Evolutionary conservation across 139 green algal genomes (phyloP), one percentile per base, ranked within the genome.

Genomic region (Micromonas pusilla): DNA sequence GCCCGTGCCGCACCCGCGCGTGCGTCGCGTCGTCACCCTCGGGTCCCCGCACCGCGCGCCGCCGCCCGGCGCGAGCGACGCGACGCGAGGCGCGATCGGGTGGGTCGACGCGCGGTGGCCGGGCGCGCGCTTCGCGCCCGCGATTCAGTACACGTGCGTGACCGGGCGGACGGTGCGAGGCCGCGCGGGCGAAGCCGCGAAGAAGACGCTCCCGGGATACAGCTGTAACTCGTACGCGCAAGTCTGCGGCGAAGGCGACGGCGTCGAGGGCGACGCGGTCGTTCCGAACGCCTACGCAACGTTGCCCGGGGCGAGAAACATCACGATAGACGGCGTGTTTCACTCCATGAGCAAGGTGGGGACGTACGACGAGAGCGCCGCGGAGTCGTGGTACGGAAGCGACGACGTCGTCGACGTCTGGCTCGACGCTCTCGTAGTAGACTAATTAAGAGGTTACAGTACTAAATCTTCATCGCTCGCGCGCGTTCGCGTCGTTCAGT

Each of bases 281-380:
- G 90, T 94, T 26, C 90, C 90, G 21, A 72, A 90, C 60, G 2
- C n/a, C 65, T 80, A 39, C 53, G 86, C 85, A 1, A 72, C 89
- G 73, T 78, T 91, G 57, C 72, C 76, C 9, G 70, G 87, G 0
- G 86, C 88, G 0, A 63, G 84, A 36, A 89, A 89, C 30, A 30
- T 92, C 0, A 39, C 90, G n/a, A 73, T 94, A 26, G 82, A 90
- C 19, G 89, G 86, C 3, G 85, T 89, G 4, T 92, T 84, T 60
- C 90, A 94, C 76, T 84, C 62, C 52, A 88, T 90, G 83, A 83
- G 64, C 62, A 80, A 34, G 21, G 78, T 91, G 0, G 87, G 90
- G 0, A 90, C 86, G 0, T 92, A 88, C 70, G 84, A 87, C 1
- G 84, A 90, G 34, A 62, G 21, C 3, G 28, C 39, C 5, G 20